Conservation (phyloP, 2,329 filamentous ascomycete species). For the Orbilia brochopaga region DNA sequence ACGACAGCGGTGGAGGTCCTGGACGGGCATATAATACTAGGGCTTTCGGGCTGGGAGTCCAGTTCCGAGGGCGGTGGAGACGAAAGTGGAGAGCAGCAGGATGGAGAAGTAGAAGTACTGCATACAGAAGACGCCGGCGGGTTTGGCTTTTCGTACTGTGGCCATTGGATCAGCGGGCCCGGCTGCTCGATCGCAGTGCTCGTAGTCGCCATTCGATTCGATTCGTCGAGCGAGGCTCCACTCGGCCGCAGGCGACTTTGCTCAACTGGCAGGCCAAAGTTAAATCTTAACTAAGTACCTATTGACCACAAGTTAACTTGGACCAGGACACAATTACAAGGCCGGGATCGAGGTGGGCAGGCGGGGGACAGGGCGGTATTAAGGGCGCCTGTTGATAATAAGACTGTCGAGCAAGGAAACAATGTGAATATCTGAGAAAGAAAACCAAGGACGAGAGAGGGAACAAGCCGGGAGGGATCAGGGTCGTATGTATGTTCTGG, state of each 20-base stretch:
- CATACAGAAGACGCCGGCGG: slow-evolving; percentile 20
- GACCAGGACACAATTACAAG: slow-evolving; percentile 37
- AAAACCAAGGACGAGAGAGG: no score
- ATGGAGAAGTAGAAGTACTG: no score
- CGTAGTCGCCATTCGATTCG: slow-evolving; percentile 37
- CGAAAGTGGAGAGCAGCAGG: slow-evolving; percentile 4
- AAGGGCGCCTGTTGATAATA: slow-evolving; percentile 42
- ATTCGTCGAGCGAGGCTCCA: slow-evolving; percentile 17
- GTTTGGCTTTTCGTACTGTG: slow-evolving; percentile 28
- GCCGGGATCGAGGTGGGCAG: slow-evolving; percentile 40
- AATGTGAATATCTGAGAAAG: no score
- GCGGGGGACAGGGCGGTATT: slow-evolving; percentile 45
- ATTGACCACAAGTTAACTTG: no score
- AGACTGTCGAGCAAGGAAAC: no score
- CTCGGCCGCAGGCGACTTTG: slow-evolving; percentile 32
- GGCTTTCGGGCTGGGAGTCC: slow-evolving; percentile 9
- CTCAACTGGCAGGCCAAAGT: slow-evolving; percentile 38
- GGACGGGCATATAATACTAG: slow-evolving; percentile 15
- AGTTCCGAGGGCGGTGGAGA: slow-evolving; percentile 22
- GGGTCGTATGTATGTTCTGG: slow-evolving; percentile 1
- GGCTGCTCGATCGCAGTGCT: slow-evolving; percentile 39
- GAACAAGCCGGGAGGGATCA: slow-evolving; percentile 34
- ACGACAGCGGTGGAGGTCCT: not conserved
- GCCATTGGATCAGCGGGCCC: slow-evolving; percentile 39
- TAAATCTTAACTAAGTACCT: no score